Conservation (phyloP, 345 rosid genomes). For the Salix dunnii region DNA sequence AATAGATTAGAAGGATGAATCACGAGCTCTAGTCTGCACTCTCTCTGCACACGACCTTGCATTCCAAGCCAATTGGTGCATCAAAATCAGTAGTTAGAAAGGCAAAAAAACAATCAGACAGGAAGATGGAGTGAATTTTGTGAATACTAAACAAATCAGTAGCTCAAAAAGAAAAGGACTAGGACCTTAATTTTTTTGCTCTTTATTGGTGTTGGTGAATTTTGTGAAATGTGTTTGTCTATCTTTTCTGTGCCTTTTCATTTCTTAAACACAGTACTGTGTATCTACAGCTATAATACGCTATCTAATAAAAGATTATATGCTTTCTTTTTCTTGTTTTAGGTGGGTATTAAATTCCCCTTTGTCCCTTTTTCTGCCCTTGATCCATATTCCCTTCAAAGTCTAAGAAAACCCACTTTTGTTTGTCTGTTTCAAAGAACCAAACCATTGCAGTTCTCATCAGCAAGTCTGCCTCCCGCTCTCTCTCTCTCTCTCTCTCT, state of each 20-base stretch:
- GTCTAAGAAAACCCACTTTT: neutral
- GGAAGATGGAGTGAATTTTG: no score
- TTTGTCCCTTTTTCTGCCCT: neutral
- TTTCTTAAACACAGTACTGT: neutral
- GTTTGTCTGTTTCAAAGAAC: neutral
- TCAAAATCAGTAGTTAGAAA: no score
- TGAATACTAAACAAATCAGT: no score
- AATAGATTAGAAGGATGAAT: no score
- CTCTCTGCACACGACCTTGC: no score
- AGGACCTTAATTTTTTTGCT: neutral
- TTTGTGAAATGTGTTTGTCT: neutral
- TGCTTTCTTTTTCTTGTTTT: slow-evolving; percentile 12
- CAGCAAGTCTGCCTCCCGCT: slow-evolving; percentile 8
- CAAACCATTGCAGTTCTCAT: neutral
- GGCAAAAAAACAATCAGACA: no score
- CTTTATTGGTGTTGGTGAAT: neutral
- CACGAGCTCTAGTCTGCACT: no score
- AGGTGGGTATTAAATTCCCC: slow-evolving; percentile 20
- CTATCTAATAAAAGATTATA: neutral
- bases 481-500: no score
- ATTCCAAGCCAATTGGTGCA: no score
- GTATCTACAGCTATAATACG: neutral
- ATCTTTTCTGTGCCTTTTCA: neutral
- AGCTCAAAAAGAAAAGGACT: neutral
- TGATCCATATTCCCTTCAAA: neutral